Evolutionary conservation across 2,329 filamentous ascomycete genomes (phyloP), one percentile per base, ranked within the genome.

Genomic region (Epichloe amarillans): DNA sequence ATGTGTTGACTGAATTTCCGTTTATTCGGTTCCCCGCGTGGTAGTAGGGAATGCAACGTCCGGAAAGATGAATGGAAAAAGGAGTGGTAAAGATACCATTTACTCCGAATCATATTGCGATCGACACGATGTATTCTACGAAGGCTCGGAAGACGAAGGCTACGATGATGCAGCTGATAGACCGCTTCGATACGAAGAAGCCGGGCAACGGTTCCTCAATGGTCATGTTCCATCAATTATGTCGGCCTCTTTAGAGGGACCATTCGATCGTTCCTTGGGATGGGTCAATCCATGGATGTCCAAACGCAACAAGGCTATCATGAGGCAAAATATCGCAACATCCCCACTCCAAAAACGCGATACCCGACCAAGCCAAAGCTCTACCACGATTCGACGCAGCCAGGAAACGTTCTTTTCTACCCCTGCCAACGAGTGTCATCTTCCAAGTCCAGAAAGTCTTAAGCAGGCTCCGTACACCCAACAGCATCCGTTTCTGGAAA

Each of bases 241-340:
- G 3, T 83, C 84, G 12, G 76, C 83, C 6, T 64, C 67, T 5
- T 67, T 87, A 3, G 72, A 67, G 53, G 84, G 83, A 0, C 84
- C 83, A 0, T 84, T 86, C 55, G 70, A 74, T 21, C 40, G 50
- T 35, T 55, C 46, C 6, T 59, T 60, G 5, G 57, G 60, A 39
- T 66, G 64, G 64, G 47, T 56, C 4, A 68, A 68, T 45, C 66
- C 66, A 5, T 68, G 66, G 66, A 50, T 51, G 33, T 57, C 52
- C 26, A 51, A 52, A 23, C 48, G 47, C 33, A 52, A 40, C 21
- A 46, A 43, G 39, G 7, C 3, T 17, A 14, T 21, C 7, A 30
- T 35, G 14, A 38, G 38, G 36, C 42, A 42, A 23, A 21, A 5
- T 5, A 39, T 21, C 33, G 41, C 23, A 15, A n/a, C 15, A 39